These are phyloP conservation scores for Plasmodium knowlesi DNA, from an alignment of 169 alveolate genomes.

Conservation along the genomic window DNA sequence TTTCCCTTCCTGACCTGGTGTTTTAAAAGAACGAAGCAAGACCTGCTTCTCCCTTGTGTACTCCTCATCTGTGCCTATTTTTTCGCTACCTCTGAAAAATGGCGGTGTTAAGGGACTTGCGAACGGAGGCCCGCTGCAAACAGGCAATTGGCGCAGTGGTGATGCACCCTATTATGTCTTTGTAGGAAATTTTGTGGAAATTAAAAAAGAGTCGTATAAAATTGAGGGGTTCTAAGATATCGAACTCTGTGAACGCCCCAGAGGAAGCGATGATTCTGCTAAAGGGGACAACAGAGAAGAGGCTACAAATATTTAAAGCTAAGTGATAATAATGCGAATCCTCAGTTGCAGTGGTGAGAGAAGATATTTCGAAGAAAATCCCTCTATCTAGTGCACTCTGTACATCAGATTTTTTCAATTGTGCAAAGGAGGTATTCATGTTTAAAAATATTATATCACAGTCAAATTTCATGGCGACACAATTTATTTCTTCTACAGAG, in stretches of 20 bases:
- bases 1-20: not conserved
- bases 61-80: no score
- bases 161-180: conserved; percentile 30
- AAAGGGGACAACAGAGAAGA: conserved; percentile 17
- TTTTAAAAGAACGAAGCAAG: not conserved
- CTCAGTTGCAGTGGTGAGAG: conserved; percentile 2
- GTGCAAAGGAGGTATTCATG: not conserved
- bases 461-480: conserved; percentile 13
- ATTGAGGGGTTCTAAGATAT: conserved; percentile 41
- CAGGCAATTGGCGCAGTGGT: conserved; percentile 57
- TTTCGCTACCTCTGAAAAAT: conserved; percentile 15
- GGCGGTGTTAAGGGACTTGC: conserved; percentile 49
- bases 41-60: not conserved
- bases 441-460: conserved; percentile 58
- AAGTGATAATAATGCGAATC: conserved; percentile 1
- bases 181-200: conserved; percentile 42
- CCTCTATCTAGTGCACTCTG: conserved; percentile 52
- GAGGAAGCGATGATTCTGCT: conserved; percentile 39
- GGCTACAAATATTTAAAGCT: conserved; percentile 12
- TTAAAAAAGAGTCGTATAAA: conserved; percentile 44
- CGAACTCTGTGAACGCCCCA: conserved; percentile 4
- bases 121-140: conserved; percentile 69
- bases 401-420: conserved; percentile 40
- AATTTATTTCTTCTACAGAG: conserved; percentile 6
- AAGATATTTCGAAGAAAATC: conserved; percentile 55